Evolutionary conservation across 1,284 basidiomycete species (phyloP), one percentile per base, ranked within the genome.

Genomic region (Tilletia setariae): DNA sequence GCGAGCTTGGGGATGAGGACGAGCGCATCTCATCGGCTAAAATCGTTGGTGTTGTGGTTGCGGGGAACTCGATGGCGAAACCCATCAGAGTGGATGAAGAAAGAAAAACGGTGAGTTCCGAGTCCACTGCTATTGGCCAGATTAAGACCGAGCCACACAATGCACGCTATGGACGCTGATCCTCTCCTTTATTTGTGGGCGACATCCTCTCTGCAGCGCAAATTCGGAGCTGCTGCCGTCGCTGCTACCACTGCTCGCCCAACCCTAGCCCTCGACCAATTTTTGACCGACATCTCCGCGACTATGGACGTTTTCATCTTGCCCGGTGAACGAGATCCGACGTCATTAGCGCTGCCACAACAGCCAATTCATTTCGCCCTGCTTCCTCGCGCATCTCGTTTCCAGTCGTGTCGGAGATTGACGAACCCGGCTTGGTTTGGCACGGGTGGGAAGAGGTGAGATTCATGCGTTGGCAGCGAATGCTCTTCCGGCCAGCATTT

Each of bases 351-450:
- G 32, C 84, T 99, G 67, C 96, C 96, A 0, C 96, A 99, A 81
- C 95, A 98, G 81, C 87, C 92, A 0, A 87, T 98, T 75, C 96
- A 96, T 46, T 88, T 89, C 56, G 90, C 92, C 3, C 93, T 99
- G 88, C 91, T 99, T 72, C 91, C 92, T 23, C 85, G 87, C 0
- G 83, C 85, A 23, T 70, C 72, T 32, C 65, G 68, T 15, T 86
- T 87, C 72, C 84, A 88, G n/a, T 86, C 87, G 2, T 90, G 98
- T 76, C 84, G 85, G 51, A 90, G 89, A 78, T 90, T 91, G 82
- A 94, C 93, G 4, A 99, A 98, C 82, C 96, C 96, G 1, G 88
- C 89, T 30, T 97, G 93, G 87, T 84, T 96, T 66, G 88, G 88
- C 63, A 69, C 87, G 13, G 85, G 83, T 1, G 83, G 82, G 2